Conservation (phyloP, 345 rosid genomes). For the Brassica juncea region DNA sequence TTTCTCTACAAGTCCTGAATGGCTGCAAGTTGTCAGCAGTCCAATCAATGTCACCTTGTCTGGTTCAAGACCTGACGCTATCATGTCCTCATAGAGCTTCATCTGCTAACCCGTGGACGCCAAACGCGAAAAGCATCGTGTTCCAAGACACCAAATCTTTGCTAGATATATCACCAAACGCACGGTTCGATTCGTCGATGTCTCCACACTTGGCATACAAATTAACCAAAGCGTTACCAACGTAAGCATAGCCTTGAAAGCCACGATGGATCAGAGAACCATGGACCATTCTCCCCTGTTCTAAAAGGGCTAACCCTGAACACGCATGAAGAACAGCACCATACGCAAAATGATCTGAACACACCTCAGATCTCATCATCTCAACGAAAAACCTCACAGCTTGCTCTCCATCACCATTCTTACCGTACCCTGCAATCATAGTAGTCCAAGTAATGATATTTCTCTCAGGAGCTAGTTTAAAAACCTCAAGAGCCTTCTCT, state of each 20-base stretch:
- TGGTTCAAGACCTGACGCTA: conserved; percentile 57
- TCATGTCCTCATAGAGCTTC: conserved; percentile 64
- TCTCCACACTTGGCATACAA: conserved; percentile 84
- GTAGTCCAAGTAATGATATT: conserved; percentile 74
- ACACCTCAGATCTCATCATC: conserved; percentile 47
- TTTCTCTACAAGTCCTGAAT: too few relatives aligned
- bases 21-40: conserved; percentile 75
- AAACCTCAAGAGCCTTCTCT: conserved; percentile 49
- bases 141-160: conserved; percentile 80
- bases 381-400: conserved; percentile 56
- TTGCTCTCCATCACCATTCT: conserved; percentile 60
- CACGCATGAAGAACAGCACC: conserved; percentile 78
- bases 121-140: conserved; percentile 70
- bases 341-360: conserved; percentile 53
- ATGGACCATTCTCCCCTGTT: conserved; percentile 71
- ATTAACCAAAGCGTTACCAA: conserved; percentile 70
- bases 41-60: conserved; percentile 80
- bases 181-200: conserved; percentile 48
- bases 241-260: conserved; percentile 54
- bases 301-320: conserved; percentile 59
- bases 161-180: conserved; percentile 52
- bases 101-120: conserved; percentile 64
- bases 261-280: conserved; percentile 58
- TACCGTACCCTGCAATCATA: conserved; percentile 66
- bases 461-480: conserved; percentile 53